Evolutionary conservation across 139 green algal species (phyloP).

Genomic region (Axilococcus clingmanii): DNA sequence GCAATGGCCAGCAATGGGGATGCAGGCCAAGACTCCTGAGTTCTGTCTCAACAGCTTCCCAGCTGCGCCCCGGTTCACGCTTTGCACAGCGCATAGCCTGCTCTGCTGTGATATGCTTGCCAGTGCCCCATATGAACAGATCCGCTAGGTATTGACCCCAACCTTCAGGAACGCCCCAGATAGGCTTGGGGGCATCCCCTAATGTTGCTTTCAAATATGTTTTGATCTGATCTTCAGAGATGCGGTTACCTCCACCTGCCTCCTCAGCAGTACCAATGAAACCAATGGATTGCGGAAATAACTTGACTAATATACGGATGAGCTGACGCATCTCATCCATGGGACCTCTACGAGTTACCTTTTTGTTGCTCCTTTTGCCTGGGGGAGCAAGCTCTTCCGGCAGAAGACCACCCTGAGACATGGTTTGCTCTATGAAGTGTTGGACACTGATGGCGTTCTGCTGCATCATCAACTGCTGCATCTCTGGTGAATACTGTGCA

Average conservation of each 20-base stretch:
- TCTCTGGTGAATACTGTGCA: neutral
- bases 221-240: slow-evolving; percentile 60
- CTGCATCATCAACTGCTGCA: slow-evolving; percentile 1
- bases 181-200: slow-evolving; percentile 52
- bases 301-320: slow-evolving; percentile 68
- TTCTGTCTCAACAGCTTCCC: slow-evolving; percentile 60
- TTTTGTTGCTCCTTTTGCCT: slow-evolving; percentile 3
- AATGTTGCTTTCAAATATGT: slow-evolving; percentile 59
- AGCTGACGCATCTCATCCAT: slow-evolving; percentile 92
- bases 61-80: slow-evolving; percentile 65
- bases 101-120: slow-evolving; percentile 36
- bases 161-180: slow-evolving; percentile 62
- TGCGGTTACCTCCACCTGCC: slow-evolving; percentile 61
- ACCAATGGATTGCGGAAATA: slow-evolving; percentile 47
- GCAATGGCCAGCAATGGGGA: slow-evolving; percentile 32
- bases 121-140: slow-evolving; percentile 56
- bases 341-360: slow-evolving; percentile 47
- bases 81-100: slow-evolving; percentile 50
- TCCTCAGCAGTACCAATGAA: slow-evolving; percentile 40
- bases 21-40: slow-evolving; percentile 43
- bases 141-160: slow-evolving; percentile 66
- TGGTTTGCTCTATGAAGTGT: neutral
- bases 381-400: no score
- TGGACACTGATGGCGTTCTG: neutral
- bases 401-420: no score